These are phyloP conservation scores for Globomyces pollinis-pini DNA, from an alignment of 192 early-diverging fungal species.

Conservation along the genomic window DNA sequence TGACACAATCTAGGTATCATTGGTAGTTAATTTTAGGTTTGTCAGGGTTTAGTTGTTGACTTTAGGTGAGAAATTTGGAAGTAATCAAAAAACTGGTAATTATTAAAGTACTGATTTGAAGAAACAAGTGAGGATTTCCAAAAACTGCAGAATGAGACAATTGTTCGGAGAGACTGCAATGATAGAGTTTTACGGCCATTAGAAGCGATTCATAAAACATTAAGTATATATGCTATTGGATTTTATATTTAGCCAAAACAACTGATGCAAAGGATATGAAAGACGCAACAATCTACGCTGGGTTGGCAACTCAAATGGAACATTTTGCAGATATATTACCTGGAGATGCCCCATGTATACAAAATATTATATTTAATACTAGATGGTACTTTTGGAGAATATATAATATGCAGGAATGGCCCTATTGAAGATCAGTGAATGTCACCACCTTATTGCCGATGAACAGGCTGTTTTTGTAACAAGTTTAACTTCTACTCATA, in stretches of 20 bases:
- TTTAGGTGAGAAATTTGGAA: constrained; percentile 67
- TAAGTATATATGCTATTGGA: constrained; percentile 31
- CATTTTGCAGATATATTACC: constrained; percentile 41
- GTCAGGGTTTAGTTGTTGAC: neutral
- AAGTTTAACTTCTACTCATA: constrained; percentile 15
- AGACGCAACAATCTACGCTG: constrained; percentile 56
- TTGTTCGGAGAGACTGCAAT: constrained; percentile 50
- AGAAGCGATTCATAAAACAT: constrained; percentile 32
- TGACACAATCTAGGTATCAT: too few species aligned
- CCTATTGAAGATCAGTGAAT: constrained; percentile 17
- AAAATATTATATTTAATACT: constrained; percentile 1
- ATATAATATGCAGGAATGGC: too few species aligned
- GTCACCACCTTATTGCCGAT: constrained; percentile 12
- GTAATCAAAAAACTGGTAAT: constrained; percentile 50
- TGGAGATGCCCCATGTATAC: constrained; percentile 29
- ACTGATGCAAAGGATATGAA: constrained; percentile 58
- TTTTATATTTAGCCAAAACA: constrained; percentile 46
- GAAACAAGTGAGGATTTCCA: constrained; percentile 78
- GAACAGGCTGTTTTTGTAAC: constrained; percentile 18
- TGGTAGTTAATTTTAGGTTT: too few species aligned
- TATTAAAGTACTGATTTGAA: constrained; percentile 8
- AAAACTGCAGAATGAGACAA: constrained; percentile 66
- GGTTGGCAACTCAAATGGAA: constrained; percentile 58
- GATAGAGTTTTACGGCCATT: constrained; percentile 56
- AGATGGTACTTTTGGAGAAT: neutral